Base-by-base conservation (phyloP, 2,329 filamentous ascomycete genomes). In the Teratosphaeria pseudoeucalypti region DNA sequence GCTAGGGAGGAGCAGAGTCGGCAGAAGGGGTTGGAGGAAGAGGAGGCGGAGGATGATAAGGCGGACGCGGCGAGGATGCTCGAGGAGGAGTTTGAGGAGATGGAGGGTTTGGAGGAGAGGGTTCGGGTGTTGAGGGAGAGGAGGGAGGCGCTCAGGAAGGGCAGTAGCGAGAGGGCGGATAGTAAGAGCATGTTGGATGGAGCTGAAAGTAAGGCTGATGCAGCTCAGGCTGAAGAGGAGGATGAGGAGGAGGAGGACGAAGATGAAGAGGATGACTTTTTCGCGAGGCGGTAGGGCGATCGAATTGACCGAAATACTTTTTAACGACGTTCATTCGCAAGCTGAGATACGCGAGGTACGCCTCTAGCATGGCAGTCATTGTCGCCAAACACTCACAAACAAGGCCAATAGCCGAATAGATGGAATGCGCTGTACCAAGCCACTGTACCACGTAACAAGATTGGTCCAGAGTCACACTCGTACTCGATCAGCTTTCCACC, bases 21-120 rank as follows among this genome's bases (percentile, higher is more conserved):
- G 39, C 77, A 79, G 61, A 71, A 75, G 11, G 74, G 70, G 1
- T 69, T 67, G 58, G 66, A 71, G 34, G 77, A 80, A 52, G 74
- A 71, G 55, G 78, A 80, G 64, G 64, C 77, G 54, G 78, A 78
- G 63, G 77, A 70, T 1, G 78, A 80, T 63, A 76, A 73, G 62
- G 78, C 79, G 61, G 78, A 79, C 59, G 78, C 78, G 2, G 74
- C 70, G 52, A 69, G 72, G 39, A 69, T 73, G 6, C 66, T 80
- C 12, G 72, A 76, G 63, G 77, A 79, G 55, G 78, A 80, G 60
- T 78, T 80, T 57, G 78, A 79, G 49, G 75, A 78, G 61, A 79
- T 80, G 78, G 77, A 78, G 27, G 73, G 71, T 4, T 66, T 79
- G 55, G 78, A 80, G 62, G 73, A 75, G 63, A 67, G 78, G 53